Evolutionary conservation across 1,284 basidiomycete genomes (phyloP).

Genomic region (Ceratobasidium sp.): DNA sequence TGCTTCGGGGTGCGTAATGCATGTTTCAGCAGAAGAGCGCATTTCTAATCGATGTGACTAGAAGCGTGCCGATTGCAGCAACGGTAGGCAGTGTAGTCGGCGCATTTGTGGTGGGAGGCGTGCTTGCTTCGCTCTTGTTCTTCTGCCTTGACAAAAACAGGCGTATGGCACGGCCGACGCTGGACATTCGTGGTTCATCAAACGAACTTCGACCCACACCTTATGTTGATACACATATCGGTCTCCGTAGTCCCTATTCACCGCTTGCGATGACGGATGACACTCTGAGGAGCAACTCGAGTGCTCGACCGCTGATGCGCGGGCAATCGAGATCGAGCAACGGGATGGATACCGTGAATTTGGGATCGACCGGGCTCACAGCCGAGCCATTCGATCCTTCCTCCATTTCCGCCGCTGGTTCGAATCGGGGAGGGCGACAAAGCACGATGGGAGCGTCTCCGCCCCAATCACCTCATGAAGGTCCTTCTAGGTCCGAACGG

Average conservation of each 20-base stretch:
- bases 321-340: slow-evolving; percentile 1
- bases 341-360: slow-evolving; percentile 3
- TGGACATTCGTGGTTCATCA: slow-evolving; percentile 5
- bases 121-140: slow-evolving; percentile 45
- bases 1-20: slow-evolving; percentile 39
- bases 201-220: slow-evolving; percentile 22
- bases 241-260: slow-evolving; percentile 8
- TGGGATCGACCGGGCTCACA: slow-evolving; percentile 6
- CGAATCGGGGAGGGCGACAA: background rate
- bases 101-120: slow-evolving; percentile 55
- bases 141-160: background rate
- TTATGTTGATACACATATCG: slow-evolving; percentile 6
- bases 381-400: slow-evolving; percentile 24
- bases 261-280: slow-evolving; percentile 21
- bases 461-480: slow-evolving; percentile 4
- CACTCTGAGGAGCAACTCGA: background rate
- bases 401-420: background rate
- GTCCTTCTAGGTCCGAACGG: background rate
- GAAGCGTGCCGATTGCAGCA: slow-evolving; percentile 45
- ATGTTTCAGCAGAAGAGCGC: slow-evolving; percentile 36
- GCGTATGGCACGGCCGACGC: background rate
- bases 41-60: slow-evolving; percentile 9
- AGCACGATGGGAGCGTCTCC: background rate
- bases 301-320: slow-evolving; percentile 16
- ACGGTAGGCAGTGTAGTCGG: slow-evolving; percentile 56